These are phyloP conservation scores for Closterium sp. DNA, from an alignment of 139 green algal species.

Conservation along the genomic window DNA sequence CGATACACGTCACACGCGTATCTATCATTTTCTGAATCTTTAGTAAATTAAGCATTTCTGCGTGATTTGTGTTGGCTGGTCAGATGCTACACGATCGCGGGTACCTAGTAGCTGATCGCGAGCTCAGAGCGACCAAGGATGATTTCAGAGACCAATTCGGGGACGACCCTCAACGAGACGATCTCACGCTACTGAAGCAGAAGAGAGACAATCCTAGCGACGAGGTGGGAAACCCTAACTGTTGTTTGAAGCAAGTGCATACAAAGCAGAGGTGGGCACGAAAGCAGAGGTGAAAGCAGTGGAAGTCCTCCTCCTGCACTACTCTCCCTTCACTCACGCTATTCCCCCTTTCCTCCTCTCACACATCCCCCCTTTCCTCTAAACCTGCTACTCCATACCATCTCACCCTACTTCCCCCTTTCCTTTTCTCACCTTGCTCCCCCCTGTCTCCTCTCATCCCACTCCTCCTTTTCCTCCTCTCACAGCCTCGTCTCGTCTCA, in stretches of 20 bases:
- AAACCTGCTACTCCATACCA: background rate
- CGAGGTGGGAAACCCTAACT: slow-evolving; percentile 9
- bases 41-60: background rate
- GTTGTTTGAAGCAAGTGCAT: background rate
- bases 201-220: slow-evolving; percentile 76
- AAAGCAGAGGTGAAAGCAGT: background rate
- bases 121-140: slow-evolving; percentile 73
- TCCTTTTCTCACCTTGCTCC: background rate
- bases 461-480: background rate
- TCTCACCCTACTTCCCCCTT: background rate
- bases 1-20: no score
- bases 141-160: slow-evolving; percentile 78
- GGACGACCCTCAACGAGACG: slow-evolving; percentile 71
- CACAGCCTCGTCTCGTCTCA: background rate
- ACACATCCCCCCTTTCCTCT: background rate
- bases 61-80: background rate
- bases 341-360: background rate
- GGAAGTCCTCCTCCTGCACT: background rate
- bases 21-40: no score
- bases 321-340: background rate
- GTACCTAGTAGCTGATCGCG: slow-evolving; percentile 82
- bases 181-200: slow-evolving; percentile 79
- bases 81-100: slow-evolving; percentile 89
- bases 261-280: background rate
- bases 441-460: no score